Percentiles rank a stretch among this genome's conserved stretches.
Evolutionary conservation across 192 early-diverging fungal species (phyloP).

Genomic region (Coemansia sp.): DNA sequence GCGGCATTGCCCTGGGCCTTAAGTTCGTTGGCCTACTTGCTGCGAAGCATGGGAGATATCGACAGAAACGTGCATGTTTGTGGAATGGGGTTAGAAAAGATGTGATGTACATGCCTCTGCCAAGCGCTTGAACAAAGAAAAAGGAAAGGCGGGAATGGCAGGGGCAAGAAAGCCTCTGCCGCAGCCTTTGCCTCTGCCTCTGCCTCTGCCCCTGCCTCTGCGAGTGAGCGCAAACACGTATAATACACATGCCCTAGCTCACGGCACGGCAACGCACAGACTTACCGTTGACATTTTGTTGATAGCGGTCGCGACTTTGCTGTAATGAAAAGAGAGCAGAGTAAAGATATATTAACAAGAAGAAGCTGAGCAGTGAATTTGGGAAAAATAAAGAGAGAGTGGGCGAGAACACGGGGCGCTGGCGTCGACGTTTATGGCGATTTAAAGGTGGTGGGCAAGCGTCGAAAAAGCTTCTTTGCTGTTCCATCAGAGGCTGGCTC

Average conservation of each 20-base stretch:
- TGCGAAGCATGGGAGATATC: neutral
- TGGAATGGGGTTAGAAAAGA: too few species aligned
- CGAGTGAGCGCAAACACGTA: too few species aligned
- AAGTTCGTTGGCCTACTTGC: constrained; percentile 62
- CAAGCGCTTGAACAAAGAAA: too few species aligned
- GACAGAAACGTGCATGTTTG: too few species aligned
- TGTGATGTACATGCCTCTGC: too few species aligned
- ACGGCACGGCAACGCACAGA: neutral
- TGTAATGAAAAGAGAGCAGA: too few species aligned
- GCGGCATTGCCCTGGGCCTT: constrained; percentile 81
- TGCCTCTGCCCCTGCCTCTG: too few species aligned
- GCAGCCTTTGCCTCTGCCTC: too few species aligned
- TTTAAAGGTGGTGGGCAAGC: neutral
- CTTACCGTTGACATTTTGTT: constrained; percentile 26
- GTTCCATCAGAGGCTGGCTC: neutral
- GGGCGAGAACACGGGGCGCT: neutral
- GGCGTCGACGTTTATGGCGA: neutral
- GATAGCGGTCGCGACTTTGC: neutral
- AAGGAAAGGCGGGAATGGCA: too few species aligned
- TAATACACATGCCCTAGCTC: too few species aligned
- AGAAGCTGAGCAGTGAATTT: neutral
- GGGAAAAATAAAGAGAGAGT: neutral
- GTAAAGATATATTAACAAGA: neutral
- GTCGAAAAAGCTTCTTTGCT: neutral
- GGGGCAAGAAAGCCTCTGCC: too few species aligned